Base-by-base conservation (phyloP, 2,329 filamentous ascomycete species). In the Sclerotiophoma versabilis region DNA sequence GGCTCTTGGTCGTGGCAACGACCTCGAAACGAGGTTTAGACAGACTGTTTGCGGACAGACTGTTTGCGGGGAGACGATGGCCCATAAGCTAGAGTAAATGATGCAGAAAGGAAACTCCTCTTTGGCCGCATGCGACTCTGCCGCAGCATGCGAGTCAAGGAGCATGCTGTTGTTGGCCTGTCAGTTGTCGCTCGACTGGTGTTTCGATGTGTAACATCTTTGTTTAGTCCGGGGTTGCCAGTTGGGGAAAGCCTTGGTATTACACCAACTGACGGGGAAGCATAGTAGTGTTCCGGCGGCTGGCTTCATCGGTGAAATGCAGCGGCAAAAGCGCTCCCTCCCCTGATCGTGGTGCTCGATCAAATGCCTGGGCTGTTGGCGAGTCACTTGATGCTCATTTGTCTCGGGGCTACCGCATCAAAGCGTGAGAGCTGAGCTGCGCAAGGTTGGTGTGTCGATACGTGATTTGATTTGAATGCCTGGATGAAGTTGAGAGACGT, bases 151-250 rank as follows among this genome's bases (percentile, higher is more conserved):
- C 27, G 15, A 41, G 39, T 49, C 33, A 34, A 32, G 17, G 15
- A 5, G 3, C 2, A 5, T 12, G 22, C 2, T 34, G 39, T 34
- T 19, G 14, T 29, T 49, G 39, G 38, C 38, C 45, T 49, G 51
- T 49, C 51, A 39, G 14, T 17, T 12, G 39, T n/a, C 39, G 43
- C 50, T 54, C 44, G 50, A 33, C 19, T 30, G 33, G 29, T 25
- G 41, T 54, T 54, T 54, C 41, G 34, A 49, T 54, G 39, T 45
- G 51, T 49, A 54, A 54, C 39, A 49, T 17, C 27, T 14, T 25
- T 15, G 14, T 17, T 36, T 45, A 32, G 51, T 45, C 51, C 45
- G 39, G 51, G 51, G 25, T 49, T 34, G 34, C 45, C 11, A 8
- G 51, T 54, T 41, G 27, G 11, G 46, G 45, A 37, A 38, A 38